Base-by-base conservation (phyloP, 2,329 filamentous ascomycete species). In the Venturia aucupariae region DNA sequence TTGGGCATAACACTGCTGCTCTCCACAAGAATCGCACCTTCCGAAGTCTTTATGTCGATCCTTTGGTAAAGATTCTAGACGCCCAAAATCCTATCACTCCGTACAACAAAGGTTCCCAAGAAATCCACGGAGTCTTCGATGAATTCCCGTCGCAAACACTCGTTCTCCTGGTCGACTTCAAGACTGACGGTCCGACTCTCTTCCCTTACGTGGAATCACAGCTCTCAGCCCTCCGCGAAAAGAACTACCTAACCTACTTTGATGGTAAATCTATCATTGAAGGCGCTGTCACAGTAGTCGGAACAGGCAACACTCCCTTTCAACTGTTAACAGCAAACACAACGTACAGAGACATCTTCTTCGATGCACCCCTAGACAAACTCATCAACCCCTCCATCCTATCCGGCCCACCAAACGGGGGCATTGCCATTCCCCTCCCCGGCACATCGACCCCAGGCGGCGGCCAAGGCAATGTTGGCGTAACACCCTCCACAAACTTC, bases 321-420 rank as follows among this genome's bases (percentile, higher is more conserved):
- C 75, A 80, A 54, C 71, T 78, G 42, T 69, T 83, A 41, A 74
- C 73, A 0, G 74, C 77, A 27, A 81, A 81, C 69, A 67, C 73
- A 7, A 78, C 77, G 1, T 79, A 82, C 69, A 77, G 80, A 32
- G 81, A 84, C 67, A 79, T 84, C 65, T 84, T 84, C 74, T 83
- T 82, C 71, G 81, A 84, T 67, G 81, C 81, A 0, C 81, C 81
- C 1, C 74, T 77, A 2, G 70, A 71, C 22, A 62, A 68, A 8
- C 65, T 83, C 8, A 75, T 69, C 75, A 42, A 66, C 69, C 1
- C 69, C 70, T 27, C 62, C 44, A 24, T 59, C 30, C 51, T 66
- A 54, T 51, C 60, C 27, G 66, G 42, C 30, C 32, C 59, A 61
- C 15, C 44, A n/a, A 24, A 27, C 35, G 64, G 32, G 19, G 48